Percentiles rank a stretch among this genome's conserved stretches.
Evolutionary conservation across 495 filamentous ascomycete genomes (phyloP).

Genomic region (Neurospora cerealis): DNA sequence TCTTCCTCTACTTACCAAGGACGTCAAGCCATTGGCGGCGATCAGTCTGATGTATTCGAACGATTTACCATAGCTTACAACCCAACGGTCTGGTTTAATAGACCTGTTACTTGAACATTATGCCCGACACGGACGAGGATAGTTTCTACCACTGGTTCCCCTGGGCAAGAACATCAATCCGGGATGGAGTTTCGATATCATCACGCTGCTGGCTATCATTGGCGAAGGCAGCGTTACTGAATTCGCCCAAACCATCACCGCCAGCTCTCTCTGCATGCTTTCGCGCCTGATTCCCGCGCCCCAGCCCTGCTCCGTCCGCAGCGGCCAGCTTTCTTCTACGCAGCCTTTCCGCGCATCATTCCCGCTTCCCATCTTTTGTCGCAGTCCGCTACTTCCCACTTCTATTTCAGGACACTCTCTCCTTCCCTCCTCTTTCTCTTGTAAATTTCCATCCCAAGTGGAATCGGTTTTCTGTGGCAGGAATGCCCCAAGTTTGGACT

Average conservation of each 20-base stretch:
- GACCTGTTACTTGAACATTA: not conserved
- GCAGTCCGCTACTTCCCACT: too few relatives aligned
- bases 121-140: constrained; percentile 11
- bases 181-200: constrained; percentile 50
- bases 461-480: too few relatives aligned
- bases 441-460: too few relatives aligned
- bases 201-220: constrained; percentile 53
- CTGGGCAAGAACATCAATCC: constrained; percentile 17
- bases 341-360: too few relatives aligned
- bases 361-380: too few relatives aligned
- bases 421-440: too few relatives aligned
- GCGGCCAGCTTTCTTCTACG: constrained; percentile 27
- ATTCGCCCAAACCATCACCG: constrained; percentile 47
- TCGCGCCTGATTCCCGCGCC: constrained; percentile 60
- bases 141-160: constrained; percentile 27
- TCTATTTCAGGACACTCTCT: too few relatives aligned
- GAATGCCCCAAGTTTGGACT: too few relatives aligned
- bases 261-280: constrained; percentile 43
- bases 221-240: constrained; percentile 49
- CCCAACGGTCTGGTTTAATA: not conserved
- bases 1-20: not conserved
- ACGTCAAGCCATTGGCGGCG: not conserved
- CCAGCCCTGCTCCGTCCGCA: constrained; percentile 49
- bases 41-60: not conserved
- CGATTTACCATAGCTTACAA: not conserved